A percentile compares a stretch with the other conserved stretches of the same genome.
phyloP scores from a whole-genome alignment of 805 yeast species.

The Pichia rugopelliculosa region DNA sequence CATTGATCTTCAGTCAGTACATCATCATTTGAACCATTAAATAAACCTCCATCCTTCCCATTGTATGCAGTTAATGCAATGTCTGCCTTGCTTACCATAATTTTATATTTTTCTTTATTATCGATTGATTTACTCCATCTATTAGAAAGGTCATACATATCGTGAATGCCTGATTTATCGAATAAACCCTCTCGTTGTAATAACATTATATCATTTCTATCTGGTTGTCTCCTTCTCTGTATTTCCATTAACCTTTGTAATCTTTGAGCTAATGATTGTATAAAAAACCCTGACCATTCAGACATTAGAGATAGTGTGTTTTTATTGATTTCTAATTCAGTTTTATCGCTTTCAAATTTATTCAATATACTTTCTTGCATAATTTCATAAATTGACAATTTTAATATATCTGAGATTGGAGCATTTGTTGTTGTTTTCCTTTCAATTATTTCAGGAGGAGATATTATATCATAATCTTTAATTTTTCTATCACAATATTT shows the following conservation, averaged over 20 bases:
- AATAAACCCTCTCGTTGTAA: slow-evolving; percentile 39
- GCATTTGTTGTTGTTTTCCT: not conserved
- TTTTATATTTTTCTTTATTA: not conserved
- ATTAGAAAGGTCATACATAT: slow-evolving; percentile 23
- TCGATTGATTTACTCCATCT: slow-evolving; percentile 18
- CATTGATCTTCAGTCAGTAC: not conserved
- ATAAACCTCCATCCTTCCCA: not conserved
- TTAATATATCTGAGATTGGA: slow-evolving; percentile 3
- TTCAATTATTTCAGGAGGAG: not conserved
- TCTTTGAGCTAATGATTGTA: slow-evolving; percentile 33
- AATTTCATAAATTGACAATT: not conserved
- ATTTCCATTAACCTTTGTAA: slow-evolving; percentile 46
- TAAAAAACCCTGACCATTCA: slow-evolving; percentile 27
- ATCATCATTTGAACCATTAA: slow-evolving; percentile 6
- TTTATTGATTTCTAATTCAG: not conserved
- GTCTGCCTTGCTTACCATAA: slow-evolving; percentile 8
- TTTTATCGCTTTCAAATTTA: not conserved
- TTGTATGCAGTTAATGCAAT: not conserved
- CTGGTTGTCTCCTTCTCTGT: slow-evolving; percentile 53
- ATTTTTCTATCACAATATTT: not conserved
- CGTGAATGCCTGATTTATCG: slow-evolving; percentile 31
- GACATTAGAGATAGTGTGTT: not conserved
- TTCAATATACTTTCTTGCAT: slow-evolving; percentile 2
- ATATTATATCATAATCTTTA: not conserved
- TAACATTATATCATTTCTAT: slow-evolving; percentile 43